Evolutionary conservation across 306 rosid genomes (phyloP).

Genomic region (Vigna mungo): DNA sequence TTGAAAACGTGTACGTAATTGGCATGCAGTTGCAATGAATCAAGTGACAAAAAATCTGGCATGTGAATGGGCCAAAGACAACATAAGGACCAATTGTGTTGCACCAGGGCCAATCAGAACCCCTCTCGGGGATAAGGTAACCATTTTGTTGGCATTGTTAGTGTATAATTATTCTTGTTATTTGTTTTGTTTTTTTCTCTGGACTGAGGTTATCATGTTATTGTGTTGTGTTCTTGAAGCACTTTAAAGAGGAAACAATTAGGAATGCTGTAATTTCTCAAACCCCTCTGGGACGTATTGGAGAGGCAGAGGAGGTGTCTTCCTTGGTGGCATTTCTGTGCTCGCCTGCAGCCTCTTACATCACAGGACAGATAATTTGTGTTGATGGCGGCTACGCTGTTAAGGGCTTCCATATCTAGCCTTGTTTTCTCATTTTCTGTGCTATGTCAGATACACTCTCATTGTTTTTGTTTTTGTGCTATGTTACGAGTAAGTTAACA

Average conservation of each 20-base stretch:
- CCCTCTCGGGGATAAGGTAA: constrained; percentile 32
- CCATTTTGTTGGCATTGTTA: not conserved
- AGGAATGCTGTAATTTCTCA: too few relatives aligned
- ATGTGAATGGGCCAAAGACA: constrained; percentile 72
- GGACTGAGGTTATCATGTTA: too few relatives aligned
- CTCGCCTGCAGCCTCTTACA: not conserved
- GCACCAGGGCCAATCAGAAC: constrained; percentile 64
- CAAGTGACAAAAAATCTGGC: constrained; percentile 59
- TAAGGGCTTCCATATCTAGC: not conserved
- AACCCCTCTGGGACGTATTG: not conserved
- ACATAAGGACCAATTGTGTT: constrained; percentile 59
- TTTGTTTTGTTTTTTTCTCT: too few relatives aligned
- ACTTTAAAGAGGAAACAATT: too few relatives aligned
- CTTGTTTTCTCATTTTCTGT: too few relatives aligned
- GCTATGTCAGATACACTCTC: too few relatives aligned
- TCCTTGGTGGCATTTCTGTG: not conserved
- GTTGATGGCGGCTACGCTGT: not conserved
- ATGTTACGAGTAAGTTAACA: too few relatives aligned
- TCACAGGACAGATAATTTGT: not conserved
- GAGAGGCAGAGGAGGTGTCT: not conserved
- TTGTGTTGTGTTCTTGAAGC: too few relatives aligned
- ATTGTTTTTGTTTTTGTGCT: too few relatives aligned
- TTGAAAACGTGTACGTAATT: too few relatives aligned
- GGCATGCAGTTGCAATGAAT: constrained; percentile 58
- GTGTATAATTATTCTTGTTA: too few relatives aligned